Evolutionary conservation across 768 basidiomycete genomes (phyloP).

Genomic region (Amylocystis lapponica): DNA sequence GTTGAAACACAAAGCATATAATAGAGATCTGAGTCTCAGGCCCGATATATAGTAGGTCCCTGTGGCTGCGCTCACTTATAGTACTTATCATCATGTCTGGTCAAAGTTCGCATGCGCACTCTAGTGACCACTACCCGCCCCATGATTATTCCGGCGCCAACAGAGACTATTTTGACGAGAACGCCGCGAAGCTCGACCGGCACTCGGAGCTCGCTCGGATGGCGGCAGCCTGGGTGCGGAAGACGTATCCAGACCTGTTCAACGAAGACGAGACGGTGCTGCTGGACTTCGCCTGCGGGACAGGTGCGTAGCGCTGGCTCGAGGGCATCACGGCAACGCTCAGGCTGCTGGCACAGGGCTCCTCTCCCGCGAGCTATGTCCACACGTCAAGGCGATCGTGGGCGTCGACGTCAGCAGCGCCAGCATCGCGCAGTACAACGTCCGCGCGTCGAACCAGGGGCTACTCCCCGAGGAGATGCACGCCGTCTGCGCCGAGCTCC

Average conservation of each 20-base stretch:
- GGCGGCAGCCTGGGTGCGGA: conserved; percentile 21
- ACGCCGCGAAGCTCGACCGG: conserved; percentile 10
- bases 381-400: conserved; percentile 56
- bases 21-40: too few species aligned
- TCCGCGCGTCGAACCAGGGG: conserved; percentile 52
- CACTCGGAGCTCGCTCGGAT: not conserved
- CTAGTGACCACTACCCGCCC: not conserved
- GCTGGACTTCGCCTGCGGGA: conserved; percentile 74
- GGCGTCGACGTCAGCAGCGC: conserved; percentile 75
- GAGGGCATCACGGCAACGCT: not conserved
- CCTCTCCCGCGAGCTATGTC: conserved; percentile 57
- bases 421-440: conserved; percentile 65
- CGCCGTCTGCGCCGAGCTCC: conserved; percentile 53
- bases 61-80: too few species aligned
- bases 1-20: too few species aligned
- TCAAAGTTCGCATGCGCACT: not conserved
- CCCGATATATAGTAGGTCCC: too few species aligned
- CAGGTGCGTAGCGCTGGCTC: conserved; percentile 36
- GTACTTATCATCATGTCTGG: too few species aligned
- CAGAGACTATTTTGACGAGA: conserved; percentile 10
- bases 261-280: conserved; percentile 50
- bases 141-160: conserved; percentile 12
- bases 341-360: conserved; percentile 39
- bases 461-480: conserved; percentile 62
- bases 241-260: conserved; percentile 31